Evolutionary conservation across 2,329 filamentous ascomycete genomes (phyloP).

Genomic region (Sporothrix euskadiensis): DNA sequence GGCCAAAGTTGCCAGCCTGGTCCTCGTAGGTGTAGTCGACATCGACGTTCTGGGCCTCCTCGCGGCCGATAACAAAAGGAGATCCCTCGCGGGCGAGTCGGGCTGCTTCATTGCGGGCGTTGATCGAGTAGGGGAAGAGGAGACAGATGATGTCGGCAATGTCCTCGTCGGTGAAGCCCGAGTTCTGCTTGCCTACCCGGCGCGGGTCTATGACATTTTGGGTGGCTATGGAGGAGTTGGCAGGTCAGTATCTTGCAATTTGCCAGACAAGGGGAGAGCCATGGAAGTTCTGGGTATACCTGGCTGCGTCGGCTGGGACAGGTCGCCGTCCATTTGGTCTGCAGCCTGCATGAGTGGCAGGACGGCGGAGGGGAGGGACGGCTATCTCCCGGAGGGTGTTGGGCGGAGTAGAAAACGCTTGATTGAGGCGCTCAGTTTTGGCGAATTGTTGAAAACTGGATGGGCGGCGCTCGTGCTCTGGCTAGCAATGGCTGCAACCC

Average conservation of each 20-base stretch:
- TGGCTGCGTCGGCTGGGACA: conserved; percentile 33
- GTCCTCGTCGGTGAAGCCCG: conserved; percentile 78
- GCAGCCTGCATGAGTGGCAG: conserved; percentile 15
- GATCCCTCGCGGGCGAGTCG: conserved; percentile 51
- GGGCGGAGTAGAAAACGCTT: neutral
- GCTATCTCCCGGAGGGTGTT: neutral
- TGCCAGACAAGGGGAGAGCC: neutral
- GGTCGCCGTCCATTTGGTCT: conserved; percentile 32
- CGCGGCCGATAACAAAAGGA: conserved; percentile 52
- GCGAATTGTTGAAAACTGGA: no score
- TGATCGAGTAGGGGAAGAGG: conserved; percentile 73
- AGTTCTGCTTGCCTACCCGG: conserved; percentile 75
- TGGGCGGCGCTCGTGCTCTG: conserved; percentile 19
- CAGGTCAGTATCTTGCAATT: neutral
- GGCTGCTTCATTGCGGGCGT: conserved; percentile 69
- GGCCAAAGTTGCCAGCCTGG: conserved; percentile 50
- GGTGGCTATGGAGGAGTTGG: conserved; percentile 53
- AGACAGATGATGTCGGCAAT: conserved; percentile 87
- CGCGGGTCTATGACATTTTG: conserved; percentile 81
- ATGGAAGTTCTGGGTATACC: conserved; percentile 22
- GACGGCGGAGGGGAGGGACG: neutral
- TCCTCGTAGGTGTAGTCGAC: conserved; percentile 56
- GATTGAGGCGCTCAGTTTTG: no score
- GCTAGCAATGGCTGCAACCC: conserved; percentile 12
- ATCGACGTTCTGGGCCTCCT: conserved; percentile 52